A percentile compares a stretch with the other conserved stretches of the same genome.
These are phyloP conservation scores for Elongisporangium prolatum DNA, from an alignment of 352 stramenopile genomes.

Conservation along the genomic window DNA sequence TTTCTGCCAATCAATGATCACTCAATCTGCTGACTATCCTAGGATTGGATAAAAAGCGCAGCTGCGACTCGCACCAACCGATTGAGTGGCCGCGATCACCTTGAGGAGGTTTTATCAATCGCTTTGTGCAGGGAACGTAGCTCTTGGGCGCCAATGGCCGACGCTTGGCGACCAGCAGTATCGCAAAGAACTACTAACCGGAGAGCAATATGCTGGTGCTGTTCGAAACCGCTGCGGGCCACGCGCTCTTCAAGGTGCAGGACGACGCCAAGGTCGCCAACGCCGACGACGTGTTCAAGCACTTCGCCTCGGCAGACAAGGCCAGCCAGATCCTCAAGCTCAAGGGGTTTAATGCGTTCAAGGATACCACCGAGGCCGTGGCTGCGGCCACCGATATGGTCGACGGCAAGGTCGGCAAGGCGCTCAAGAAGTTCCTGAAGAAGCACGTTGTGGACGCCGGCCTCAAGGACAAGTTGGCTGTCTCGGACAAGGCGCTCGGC, in stretches of 20 bases:
- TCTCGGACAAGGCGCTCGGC: slow-evolving; percentile 96
- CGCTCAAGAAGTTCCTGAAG: slow-evolving; percentile 99
- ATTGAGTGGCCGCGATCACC: slow-evolving; percentile 12
- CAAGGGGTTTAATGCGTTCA: slow-evolving; percentile 98
- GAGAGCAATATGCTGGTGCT: slow-evolving; percentile 94
- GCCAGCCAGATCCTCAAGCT: slow-evolving; percentile 92
- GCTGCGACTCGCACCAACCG: slow-evolving; percentile 25
- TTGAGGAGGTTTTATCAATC: neutral
- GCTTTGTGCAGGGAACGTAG: neutral
- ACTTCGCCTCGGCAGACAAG: slow-evolving; percentile 90
- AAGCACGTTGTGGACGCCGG: slow-evolving; percentile 96
- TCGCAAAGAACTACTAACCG: neutral
- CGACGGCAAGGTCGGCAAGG: slow-evolving; percentile 97
- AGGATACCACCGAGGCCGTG: slow-evolving; percentile 98
- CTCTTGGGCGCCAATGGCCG: slow-evolving; percentile 9
- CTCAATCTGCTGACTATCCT: no score
- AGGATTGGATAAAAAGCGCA: slow-evolving; percentile 21
- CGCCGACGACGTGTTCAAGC: slow-evolving; percentile 89
- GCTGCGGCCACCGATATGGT: slow-evolving; percentile 95
- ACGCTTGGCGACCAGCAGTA: neutral
- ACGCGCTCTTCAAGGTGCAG: slow-evolving; percentile 99
- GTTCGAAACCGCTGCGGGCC: slow-evolving; percentile 98
- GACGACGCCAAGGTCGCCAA: slow-evolving; percentile 91
- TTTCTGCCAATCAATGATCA: slow-evolving; percentile 23
- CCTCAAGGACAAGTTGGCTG: slow-evolving; percentile 94